Evolutionary conservation across 306 rosid genomes (phyloP).

Genomic region (Gastrolobium villosum): DNA sequence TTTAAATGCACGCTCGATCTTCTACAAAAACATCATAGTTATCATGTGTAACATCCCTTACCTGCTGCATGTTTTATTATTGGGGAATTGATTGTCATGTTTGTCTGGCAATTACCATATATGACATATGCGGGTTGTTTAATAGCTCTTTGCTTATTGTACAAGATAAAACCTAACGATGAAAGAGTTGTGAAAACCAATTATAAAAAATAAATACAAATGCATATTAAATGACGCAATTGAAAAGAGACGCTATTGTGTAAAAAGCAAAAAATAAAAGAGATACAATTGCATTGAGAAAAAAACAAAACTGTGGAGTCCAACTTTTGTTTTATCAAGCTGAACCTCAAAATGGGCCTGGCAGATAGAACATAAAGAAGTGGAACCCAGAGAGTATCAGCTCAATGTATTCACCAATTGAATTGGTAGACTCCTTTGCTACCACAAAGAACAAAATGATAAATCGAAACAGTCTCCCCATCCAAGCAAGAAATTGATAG

Average conservation of each 20-base stretch:
- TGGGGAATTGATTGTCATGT: background rate
- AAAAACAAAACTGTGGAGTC: too few relatives aligned
- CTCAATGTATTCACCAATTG: background rate
- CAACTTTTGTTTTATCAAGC: too few relatives aligned
- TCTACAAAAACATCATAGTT: background rate
- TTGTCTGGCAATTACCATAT: background rate
- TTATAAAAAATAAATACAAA: too few relatives aligned
- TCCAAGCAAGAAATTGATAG: background rate
- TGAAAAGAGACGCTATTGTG: too few relatives aligned
- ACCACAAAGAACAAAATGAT: background rate
- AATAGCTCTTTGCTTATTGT: background rate
- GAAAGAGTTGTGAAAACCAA: background rate
- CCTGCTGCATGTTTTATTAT: background rate
- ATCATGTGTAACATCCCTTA: background rate
- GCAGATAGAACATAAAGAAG: background rate
- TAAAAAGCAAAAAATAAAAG: too few relatives aligned
- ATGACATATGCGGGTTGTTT: background rate
- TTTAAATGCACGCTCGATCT: background rate
- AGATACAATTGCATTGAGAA: too few relatives aligned
- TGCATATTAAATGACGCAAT: too few relatives aligned
- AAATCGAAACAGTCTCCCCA: background rate
- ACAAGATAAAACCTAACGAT: background rate
- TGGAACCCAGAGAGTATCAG: background rate
- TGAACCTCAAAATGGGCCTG: background rate
- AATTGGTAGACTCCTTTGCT: background rate